Conservation (phyloP, 2,329 filamentous ascomycete genomes). For the Aspergillus aculeatinus region DNA sequence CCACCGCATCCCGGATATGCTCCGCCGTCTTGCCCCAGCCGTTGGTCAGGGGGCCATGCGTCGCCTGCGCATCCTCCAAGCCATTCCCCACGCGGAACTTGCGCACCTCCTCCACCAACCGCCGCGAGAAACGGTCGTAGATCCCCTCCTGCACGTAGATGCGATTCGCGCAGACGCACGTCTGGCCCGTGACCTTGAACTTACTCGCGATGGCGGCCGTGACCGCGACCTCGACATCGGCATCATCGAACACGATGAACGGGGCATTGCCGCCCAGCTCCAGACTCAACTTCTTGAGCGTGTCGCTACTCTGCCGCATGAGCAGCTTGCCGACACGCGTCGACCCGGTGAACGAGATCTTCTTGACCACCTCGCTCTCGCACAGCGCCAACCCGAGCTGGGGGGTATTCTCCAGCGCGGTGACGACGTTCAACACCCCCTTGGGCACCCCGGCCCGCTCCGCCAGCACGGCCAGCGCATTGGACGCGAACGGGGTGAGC, state of each 20-base stretch:
- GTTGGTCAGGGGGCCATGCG: constrained; percentile 60
- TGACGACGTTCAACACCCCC: constrained; percentile 83
- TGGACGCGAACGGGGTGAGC: constrained; percentile 83
- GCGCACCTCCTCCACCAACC: constrained; percentile 53
- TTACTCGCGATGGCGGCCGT: constrained; percentile 76
- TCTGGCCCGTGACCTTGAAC: constrained; percentile 89
- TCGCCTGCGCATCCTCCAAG: constrained; percentile 34
- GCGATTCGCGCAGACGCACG: constrained; percentile 74
- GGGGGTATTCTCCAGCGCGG: constrained; percentile 71
- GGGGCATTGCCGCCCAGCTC: constrained; percentile 92
- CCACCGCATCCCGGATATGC: constrained; percentile 73
- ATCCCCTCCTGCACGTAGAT: constrained; percentile 50
- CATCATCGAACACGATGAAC: constrained; percentile 91
- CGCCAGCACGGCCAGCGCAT: constrained; percentile 78
- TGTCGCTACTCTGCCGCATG: constrained; percentile 80
- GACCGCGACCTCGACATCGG: constrained; percentile 75
- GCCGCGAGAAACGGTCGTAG: constrained; percentile 50
- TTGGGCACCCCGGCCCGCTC: constrained; percentile 80
- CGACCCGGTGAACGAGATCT: constrained; percentile 88
- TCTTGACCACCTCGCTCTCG: constrained; percentile 63
- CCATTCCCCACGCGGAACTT: constrained; percentile 42
- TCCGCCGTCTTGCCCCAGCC: constrained; percentile 71
- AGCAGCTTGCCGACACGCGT: constrained; percentile 66
- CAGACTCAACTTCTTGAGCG: constrained; percentile 77
- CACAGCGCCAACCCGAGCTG: constrained; percentile 58